These are phyloP conservation scores for Trichothecium sympodiale DNA, from an alignment of 2,329 filamentous ascomycete genomes.

Conservation along the genomic window DNA sequence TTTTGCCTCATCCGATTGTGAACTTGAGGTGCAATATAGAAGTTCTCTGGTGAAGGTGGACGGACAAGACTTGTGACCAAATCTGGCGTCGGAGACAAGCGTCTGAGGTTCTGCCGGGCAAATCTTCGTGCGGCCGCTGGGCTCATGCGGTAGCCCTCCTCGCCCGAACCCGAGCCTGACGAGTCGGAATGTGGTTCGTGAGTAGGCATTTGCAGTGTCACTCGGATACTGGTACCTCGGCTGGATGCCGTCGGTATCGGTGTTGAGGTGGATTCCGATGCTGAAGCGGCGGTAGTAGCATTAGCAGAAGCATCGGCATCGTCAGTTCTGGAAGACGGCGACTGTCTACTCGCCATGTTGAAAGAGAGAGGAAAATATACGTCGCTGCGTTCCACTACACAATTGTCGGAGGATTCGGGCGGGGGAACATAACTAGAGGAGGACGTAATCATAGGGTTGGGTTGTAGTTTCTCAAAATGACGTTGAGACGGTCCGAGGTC, in stretches of 20 bases:
- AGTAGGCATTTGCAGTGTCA: not conserved
- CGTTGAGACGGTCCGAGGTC: not conserved
- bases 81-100: constrained; percentile 24
- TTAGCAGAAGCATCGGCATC: too few relatives aligned
- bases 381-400: too few relatives aligned
- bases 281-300: too few relatives aligned
- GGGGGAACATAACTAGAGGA: too few relatives aligned
- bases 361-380: too few relatives aligned
- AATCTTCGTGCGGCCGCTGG: constrained; percentile 23
- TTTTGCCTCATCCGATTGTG: constrained; percentile 5
- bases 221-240: too few relatives aligned
- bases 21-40: constrained; percentile 17
- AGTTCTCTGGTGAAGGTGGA: constrained; percentile 23
- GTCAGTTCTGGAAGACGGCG: too few relatives aligned
- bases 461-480: too few relatives aligned
- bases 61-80: constrained; percentile 28
- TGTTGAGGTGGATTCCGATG: not conserved
- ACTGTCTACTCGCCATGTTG: too few relatives aligned
- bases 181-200: constrained; percentile 16
- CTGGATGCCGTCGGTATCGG: not conserved
- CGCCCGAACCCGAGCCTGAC: too few relatives aligned
- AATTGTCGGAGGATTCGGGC: too few relatives aligned
- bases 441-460: too few relatives aligned
- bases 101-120: constrained; percentile 22
- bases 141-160: constrained; percentile 22